Conservation (phyloP, 306 rosid genomes). For the Ormosia emarginata region DNA sequence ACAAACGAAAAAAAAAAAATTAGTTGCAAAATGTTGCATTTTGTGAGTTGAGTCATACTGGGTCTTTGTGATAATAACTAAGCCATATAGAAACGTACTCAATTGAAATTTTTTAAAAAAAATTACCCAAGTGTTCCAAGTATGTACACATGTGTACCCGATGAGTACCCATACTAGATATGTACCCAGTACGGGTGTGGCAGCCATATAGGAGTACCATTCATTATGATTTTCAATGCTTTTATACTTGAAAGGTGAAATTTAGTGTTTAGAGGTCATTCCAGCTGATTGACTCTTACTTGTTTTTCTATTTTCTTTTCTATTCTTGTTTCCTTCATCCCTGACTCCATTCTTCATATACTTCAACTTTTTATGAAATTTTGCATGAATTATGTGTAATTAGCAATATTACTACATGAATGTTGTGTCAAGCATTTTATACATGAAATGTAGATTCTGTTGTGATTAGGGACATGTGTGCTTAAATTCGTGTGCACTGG, state of each 20-base stretch:
- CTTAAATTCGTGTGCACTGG: neutral
- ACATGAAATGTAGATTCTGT: neutral
- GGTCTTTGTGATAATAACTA: neutral
- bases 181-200: neutral
- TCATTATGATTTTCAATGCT: neutral
- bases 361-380: neutral
- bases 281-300: neutral
- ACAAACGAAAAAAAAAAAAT: too few species aligned
- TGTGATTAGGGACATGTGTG: neutral
- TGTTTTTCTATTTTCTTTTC: neutral
- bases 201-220: neutral
- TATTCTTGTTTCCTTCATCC: neutral
- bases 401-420: neutral
- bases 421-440: slow-evolving; percentile 7
- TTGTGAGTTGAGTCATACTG: neutral
- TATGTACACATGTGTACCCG: neutral
- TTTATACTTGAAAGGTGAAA: neutral
- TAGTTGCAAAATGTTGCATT: too few species aligned
- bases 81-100: neutral
- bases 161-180: neutral
- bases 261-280: neutral
- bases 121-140: neutral
- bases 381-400: neutral
- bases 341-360: neutral
- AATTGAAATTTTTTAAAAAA: neutral